A percentile compares a stretch with the other conserved stretches of the same genome.
Evolutionary conservation across 768 basidiomycete species (phyloP).

Genomic region (Pisolithus marmoratus): DNA sequence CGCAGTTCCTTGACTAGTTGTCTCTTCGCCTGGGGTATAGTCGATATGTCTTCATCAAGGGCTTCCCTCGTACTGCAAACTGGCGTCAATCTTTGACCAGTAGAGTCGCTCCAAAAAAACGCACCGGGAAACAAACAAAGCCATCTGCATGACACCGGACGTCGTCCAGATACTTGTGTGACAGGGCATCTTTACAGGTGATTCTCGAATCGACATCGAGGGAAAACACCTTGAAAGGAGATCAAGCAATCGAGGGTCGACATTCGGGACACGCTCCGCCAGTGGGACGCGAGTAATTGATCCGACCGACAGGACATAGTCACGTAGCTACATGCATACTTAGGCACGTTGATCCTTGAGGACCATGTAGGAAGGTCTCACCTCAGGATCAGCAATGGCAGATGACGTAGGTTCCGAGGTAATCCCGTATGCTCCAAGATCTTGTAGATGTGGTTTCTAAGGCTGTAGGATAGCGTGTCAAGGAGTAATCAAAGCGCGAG

Average conservation of each 20-base stretch:
- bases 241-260: background rate
- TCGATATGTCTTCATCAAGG: background rate
- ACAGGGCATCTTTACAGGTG: background rate
- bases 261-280: background rate
- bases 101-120: background rate
- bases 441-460: background rate
- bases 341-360: background rate
- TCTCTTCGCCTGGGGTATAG: background rate
- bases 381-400: background rate
- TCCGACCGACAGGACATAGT: background rate
- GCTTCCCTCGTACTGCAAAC: background rate
- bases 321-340: background rate
- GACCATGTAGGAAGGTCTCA: background rate
- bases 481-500: no score
- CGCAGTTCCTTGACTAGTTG: background rate
- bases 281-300: background rate
- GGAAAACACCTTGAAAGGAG: background rate
- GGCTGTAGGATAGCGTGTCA: background rate
- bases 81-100: background rate
- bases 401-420: background rate
- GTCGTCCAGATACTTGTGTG: background rate
- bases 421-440: background rate
- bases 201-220: background rate
- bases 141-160: background rate
- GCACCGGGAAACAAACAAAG: background rate